Conservation (phyloP, 176 grass and related monocot genomes). For the Chloris gayana region DNA sequence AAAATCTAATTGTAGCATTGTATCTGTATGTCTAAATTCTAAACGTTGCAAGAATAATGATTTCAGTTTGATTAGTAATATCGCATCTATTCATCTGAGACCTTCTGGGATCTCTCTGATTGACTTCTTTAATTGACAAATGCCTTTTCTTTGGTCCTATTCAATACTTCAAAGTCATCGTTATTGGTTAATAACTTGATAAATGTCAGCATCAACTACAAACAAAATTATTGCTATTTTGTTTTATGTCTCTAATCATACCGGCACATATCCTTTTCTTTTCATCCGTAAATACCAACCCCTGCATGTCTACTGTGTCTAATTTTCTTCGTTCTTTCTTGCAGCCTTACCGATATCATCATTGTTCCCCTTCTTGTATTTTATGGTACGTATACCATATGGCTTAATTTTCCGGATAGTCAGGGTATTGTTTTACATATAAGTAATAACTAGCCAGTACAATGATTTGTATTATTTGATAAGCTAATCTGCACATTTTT, state of each 20-base stretch:
- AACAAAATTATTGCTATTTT: neutral
- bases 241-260: neutral
- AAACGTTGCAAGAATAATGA: neutral
- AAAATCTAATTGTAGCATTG: neutral
- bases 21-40: neutral
- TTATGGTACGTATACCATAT: slow-evolving; percentile 60
- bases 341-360: slow-evolving; percentile 68
- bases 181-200: neutral
- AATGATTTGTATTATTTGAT: neutral
- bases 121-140: neutral
- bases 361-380: slow-evolving; percentile 78
- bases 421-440: too few species aligned
- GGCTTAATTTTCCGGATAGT: neutral
- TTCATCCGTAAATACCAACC: neutral
- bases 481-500: neutral
- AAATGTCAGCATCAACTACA: neutral
- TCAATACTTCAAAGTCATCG: neutral
- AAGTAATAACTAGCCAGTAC: too few species aligned
- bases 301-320: slow-evolving; percentile 19
- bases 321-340: slow-evolving; percentile 32
- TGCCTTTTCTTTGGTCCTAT: neutral
- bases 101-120: neutral
- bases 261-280: neutral
- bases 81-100: neutral
- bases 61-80: too few species aligned